Percentiles rank a stretch among this genome's conserved stretches.
Conservation (phyloP, 2,329 filamentous ascomycete species). For the Diaporthe velutina region DNA sequence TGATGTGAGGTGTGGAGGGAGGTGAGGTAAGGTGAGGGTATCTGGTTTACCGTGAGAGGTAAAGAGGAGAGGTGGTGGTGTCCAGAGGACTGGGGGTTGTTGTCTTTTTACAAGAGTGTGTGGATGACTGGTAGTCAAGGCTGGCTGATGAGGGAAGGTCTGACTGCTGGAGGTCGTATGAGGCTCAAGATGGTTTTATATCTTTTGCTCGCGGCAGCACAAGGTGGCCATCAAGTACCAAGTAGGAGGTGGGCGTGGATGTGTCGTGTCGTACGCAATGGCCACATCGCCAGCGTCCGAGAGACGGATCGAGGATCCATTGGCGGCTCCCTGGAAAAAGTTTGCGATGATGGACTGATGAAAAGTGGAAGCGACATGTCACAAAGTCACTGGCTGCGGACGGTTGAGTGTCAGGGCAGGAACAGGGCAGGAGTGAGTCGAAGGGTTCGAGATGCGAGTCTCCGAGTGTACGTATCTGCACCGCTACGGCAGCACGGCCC, state of each 20-base stretch:
- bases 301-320: slow-evolving; percentile 30
- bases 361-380: slow-evolving; percentile 40
- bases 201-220: slow-evolving; percentile 1
- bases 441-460: slow-evolving; percentile 4
- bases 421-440: neutral
- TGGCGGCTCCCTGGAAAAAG: slow-evolving; percentile 35
- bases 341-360: slow-evolving; percentile 39
- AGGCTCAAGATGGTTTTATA: slow-evolving; percentile 37
- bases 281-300: slow-evolving; percentile 36
- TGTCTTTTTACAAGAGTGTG: neutral
- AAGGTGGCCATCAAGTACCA: neutral
- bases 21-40: neutral
- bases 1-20: slow-evolving; percentile 9
- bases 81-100: slow-evolving; percentile 12
- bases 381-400: slow-evolving; percentile 27
- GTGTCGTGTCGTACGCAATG: slow-evolving; percentile 19
- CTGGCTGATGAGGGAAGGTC: slow-evolving; percentile 2
- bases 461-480: neutral
- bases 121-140: slow-evolving; percentile 2
- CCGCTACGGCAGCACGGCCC: neutral
- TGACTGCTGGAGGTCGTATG: slow-evolving; percentile 10
- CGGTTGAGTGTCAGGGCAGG: slow-evolving; percentile 26
- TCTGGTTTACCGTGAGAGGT: neutral
- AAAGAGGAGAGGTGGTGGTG: neutral
- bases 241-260: neutral